phyloP scores from a whole-genome alignment of 805 yeast species.

The Gaillardinia entomophila region DNA sequence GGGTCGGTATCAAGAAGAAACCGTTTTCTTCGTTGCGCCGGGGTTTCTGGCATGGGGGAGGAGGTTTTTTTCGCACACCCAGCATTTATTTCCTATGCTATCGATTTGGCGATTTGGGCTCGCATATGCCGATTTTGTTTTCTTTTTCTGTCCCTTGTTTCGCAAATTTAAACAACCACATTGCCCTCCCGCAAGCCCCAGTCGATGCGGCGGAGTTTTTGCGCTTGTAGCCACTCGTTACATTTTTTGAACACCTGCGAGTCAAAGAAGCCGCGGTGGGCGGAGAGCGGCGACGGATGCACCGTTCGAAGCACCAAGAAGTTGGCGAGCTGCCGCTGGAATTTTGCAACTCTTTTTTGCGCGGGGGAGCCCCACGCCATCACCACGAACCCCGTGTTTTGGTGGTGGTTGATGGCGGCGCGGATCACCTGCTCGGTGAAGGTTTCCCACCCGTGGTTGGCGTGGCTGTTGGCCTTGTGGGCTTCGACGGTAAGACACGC shows the following conservation, averaged over 20 bases:
- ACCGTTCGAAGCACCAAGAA: conserved; percentile 63
- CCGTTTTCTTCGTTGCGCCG: not conserved
- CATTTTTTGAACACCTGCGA: conserved; percentile 68
- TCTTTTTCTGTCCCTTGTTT: no score
- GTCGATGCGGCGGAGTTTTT: conserved; percentile 44
- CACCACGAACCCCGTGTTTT: conserved; percentile 56
- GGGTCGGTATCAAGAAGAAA: conserved; percentile 34
- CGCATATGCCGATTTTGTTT: no score
- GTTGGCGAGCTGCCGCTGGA: conserved; percentile 15
- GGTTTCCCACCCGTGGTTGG: conserved; percentile 86
- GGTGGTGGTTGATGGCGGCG: conserved; percentile 44
- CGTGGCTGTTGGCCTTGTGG: conserved; percentile 89
- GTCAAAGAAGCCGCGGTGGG: conserved; percentile 76
- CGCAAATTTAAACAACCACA: no score
- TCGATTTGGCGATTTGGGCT: no score
- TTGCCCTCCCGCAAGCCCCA: conserved; percentile 48
- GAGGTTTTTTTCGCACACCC: no score
- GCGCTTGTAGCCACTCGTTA: conserved; percentile 66
- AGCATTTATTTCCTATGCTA: no score
- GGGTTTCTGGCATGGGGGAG: not conserved
- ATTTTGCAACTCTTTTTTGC: conserved; percentile 47
- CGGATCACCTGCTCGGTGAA: conserved; percentile 73
- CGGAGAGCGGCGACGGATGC: conserved; percentile 95
- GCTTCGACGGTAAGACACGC: conserved; percentile 89
- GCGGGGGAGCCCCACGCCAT: conserved; percentile 85